Conservation (phyloP, 352 stramenopile genomes). For the Globisporangium okanoganense region DNA sequence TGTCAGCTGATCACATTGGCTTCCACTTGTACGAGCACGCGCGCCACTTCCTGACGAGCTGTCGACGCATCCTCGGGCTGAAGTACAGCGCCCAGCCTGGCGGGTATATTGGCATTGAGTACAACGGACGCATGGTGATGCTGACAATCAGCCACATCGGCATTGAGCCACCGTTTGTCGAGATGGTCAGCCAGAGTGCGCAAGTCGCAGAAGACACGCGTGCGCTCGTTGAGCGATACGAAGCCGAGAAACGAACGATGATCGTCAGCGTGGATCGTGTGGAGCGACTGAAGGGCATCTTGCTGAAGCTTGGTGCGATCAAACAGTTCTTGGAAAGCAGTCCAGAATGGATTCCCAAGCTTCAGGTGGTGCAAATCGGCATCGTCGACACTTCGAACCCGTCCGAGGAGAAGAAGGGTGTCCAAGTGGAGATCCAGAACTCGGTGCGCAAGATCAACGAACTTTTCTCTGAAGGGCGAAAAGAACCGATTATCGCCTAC, state of each 20-base stretch:
- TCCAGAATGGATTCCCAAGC: conserved; percentile 76
- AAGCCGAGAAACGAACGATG: conserved; percentile 59
- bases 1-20: conserved; percentile 97
- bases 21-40: conserved; percentile 99
- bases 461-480: conserved; percentile 33
- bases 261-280: conserved; percentile 94
- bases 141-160: conserved; percentile 98
- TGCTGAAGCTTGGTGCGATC: conserved; percentile 96
- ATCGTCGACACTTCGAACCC: conserved; percentile 74
- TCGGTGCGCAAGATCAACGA: conserved; percentile 75
- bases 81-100: conserved; percentile 91
- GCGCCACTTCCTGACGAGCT: conserved; percentile 97
- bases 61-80: conserved; percentile 82
- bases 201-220: conserved; percentile 49
- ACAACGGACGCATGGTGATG: conserved; percentile 95
- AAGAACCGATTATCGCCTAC: conserved; percentile 62
- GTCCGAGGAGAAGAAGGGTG: conserved; percentile 61
- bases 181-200: conserved; percentile 50
- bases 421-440: conserved; percentile 55
- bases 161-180: conserved; percentile 91
- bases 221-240: conserved; percentile 45
- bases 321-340: conserved; percentile 91
- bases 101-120: conserved; percentile 94
- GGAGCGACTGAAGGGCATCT: conserved; percentile 96
- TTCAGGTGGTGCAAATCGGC: conserved; percentile 84